Conservation (phyloP, 352 stramenopile species). For the Phytophthora constricta region DNA sequence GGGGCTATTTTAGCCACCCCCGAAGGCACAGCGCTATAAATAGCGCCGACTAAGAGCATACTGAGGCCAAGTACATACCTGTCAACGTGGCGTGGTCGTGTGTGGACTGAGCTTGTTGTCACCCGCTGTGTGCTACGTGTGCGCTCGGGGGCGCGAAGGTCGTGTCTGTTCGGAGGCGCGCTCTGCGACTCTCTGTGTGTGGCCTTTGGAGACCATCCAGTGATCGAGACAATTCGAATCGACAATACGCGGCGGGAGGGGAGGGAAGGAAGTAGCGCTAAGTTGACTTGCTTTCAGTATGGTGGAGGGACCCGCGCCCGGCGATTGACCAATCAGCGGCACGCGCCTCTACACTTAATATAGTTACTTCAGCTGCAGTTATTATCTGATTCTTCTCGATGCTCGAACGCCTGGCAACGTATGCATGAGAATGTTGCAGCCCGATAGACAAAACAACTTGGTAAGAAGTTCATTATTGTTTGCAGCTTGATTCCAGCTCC, state of each 20-base stretch:
- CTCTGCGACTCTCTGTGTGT: slow-evolving; percentile 49
- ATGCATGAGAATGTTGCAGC: too few relatives aligned
- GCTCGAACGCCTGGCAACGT: too few relatives aligned
- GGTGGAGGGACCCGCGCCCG: background rate
- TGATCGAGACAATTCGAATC: slow-evolving; percentile 49
- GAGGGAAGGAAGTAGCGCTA: slow-evolving; percentile 41
- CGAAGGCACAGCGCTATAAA: slow-evolving; percentile 35
- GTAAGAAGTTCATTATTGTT: too few relatives aligned
- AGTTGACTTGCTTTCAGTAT: slow-evolving; percentile 21
- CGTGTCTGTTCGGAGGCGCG: slow-evolving; percentile 8
- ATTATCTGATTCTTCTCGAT: background rate
- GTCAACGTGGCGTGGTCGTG: background rate
- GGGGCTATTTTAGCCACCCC: slow-evolving; percentile 8
- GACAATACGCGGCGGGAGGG: slow-evolving; percentile 35
- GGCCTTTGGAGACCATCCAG: slow-evolving; percentile 49
- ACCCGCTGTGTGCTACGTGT: background rate
- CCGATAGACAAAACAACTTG: too few relatives aligned
- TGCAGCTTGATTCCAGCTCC: too few relatives aligned
- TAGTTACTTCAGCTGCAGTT: background rate
- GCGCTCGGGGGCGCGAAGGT: background rate
- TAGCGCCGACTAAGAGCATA: background rate
- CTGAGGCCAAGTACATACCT: background rate
- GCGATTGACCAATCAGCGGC: slow-evolving; percentile 19
- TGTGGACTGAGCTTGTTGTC: background rate
- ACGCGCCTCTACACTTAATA: background rate